phyloP scores from a whole-genome alignment of 2,329 filamentous ascomycete genomes.

The Penicillium janthinellum region DNA sequence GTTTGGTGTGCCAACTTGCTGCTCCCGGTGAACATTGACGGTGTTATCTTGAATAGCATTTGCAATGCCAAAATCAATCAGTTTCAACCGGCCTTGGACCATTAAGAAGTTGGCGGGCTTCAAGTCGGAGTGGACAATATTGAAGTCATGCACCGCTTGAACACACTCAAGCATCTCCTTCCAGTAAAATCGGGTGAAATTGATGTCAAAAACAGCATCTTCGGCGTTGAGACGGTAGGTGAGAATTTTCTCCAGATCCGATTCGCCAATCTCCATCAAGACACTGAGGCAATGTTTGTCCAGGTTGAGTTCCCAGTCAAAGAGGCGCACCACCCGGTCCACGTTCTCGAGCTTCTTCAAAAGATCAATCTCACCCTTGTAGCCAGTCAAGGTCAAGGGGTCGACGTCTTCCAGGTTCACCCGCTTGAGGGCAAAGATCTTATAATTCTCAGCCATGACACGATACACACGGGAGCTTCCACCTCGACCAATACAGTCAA shows the following conservation, averaged over 20 bases:
- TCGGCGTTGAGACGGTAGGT: conserved; percentile 71
- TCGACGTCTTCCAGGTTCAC: conserved; percentile 91
- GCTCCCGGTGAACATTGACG: conserved; percentile 94
- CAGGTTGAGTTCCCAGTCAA: conserved; percentile 90
- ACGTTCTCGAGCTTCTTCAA: conserved; percentile 79
- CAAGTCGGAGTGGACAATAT: conserved; percentile 94
- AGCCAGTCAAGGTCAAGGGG: conserved; percentile 78
- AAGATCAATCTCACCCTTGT: conserved; percentile 93
- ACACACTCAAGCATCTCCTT: conserved; percentile 99
- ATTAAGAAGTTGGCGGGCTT: conserved; percentile 98
- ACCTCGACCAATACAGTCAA: conserved; percentile 88
- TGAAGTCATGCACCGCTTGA: conserved; percentile 80
- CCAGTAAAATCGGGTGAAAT: conserved; percentile 97
- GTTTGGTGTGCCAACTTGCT: conserved; percentile 92
- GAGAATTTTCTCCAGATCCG: conserved; percentile 86
- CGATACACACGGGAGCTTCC: conserved; percentile 94
- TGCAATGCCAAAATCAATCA: conserved; percentile 98
- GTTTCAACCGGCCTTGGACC: conserved; percentile 84
- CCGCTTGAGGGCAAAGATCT: conserved; percentile 89
- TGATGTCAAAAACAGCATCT: conserved; percentile 76
- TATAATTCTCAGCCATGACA: conserved; percentile 95
- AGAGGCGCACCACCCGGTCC: conserved; percentile 85
- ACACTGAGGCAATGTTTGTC: conserved; percentile 87
- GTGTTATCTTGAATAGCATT: conserved; percentile 97
- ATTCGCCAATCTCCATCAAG: conserved; percentile 96